Evolutionary conservation across 1,284 basidiomycete species (phyloP), one percentile per base, ranked within the genome.

Genomic region (Ganoderma resinaceum): DNA sequence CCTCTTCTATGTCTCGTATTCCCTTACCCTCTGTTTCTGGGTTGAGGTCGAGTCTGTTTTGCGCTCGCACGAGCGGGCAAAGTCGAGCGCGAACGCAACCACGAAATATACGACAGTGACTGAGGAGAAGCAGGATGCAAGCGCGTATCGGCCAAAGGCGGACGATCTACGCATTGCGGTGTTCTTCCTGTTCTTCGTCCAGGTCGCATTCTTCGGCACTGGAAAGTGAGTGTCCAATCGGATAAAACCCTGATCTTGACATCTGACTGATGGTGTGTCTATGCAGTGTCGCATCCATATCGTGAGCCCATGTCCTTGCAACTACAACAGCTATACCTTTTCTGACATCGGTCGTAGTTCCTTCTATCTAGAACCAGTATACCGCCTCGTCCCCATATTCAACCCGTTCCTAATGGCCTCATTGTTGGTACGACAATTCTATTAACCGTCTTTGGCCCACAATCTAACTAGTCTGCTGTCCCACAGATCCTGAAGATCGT

Each of bases 331-430:
- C 9, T 55, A 26, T 20, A 4, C 16, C 18, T 14, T 18, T 42
- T 7, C 37, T 38, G 12, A 55, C 38, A 20, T 29, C 62, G 0
- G 16, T 49, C 33, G 49, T 70, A 92, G 91, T 42, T 94, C 93
- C 3, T 97, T 97, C 80, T 97, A 96, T 78, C 85, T 96, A 14
- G 94, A 93, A 58, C 95, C 95, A 0, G 95, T 97, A 11, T 97
- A 95, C 76, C 91, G 95, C 4, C 84, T 97, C 16, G 91, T 96
- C 67, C 94, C 95, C 0, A 86, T 95, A 67, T 97, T 96, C 80
- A 92, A 87, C 72, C 95, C 95, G 0, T 96, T 96, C 80, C 85
- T 94, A 64, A 96, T 96, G 95, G 88, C 90, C 0, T 77, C 87
- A 2, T 83, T 94, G 16, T 79, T 94, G 69, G 92, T 93, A 74